Evolutionary conservation across 129 eudicot species (phyloP), one percentile per base, ranked within the genome.

Genomic region (Saussurea involucrata): DNA sequence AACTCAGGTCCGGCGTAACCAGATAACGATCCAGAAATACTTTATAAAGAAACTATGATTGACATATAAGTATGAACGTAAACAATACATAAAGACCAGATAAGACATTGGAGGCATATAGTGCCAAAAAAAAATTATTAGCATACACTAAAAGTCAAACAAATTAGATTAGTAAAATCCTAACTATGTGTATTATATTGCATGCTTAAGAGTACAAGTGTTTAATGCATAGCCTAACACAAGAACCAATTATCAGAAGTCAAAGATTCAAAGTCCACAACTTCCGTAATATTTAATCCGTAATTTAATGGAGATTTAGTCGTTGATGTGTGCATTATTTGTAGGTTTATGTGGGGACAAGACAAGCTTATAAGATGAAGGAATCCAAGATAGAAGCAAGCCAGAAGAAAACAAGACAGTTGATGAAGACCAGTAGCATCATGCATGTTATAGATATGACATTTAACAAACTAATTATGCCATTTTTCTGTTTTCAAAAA

Each of bases 181-280:
- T 74, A 74, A 37, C 58, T 22, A 76, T 42, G 15, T 13, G 49
- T 34, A 17, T 24, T 40, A 75, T 24, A 25, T 46, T 65, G 40
- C 64, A 76, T 44, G 73, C 32, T 42, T 76, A 65, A 53, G 3
- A 8, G 73, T 76, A 68, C 66, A 68, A 67, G 66, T 49, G 24
- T 21, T 67, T 49, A 6, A 29, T 76, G 81, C 74, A 44, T 76
- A 53, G 33, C 65, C 73, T 76, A 29, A 42, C 57, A 53, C 73
- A 74, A 60, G 61, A 49, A 77, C 22, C 49, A n/a, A 24, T 28
- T 9, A 58, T 57, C 24, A 21, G 64, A 74, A 68, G 84, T 81
- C 80, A 81, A 81, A 81, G 80, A 74, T 76, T 80, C 75, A 80
- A 80, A 80, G 80, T 80, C 84, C 74, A 80, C 29, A 58, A 71